Percentiles rank a stretch among this genome's conserved stretches.
phyloP scores from a whole-genome alignment of 1,284 basidiomycete genomes.

The Irpex sp. region DNA sequence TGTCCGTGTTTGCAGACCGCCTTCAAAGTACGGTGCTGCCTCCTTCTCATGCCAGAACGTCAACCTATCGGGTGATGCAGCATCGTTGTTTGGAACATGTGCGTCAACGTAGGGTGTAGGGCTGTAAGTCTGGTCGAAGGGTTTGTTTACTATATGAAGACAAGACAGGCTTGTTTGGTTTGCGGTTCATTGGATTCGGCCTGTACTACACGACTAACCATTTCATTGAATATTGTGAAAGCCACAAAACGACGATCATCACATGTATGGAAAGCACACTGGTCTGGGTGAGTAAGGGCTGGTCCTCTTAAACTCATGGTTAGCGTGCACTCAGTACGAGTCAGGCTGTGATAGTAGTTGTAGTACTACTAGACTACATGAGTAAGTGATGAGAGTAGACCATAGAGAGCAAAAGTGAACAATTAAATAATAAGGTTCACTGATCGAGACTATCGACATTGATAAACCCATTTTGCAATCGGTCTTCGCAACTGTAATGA shows the following conservation, averaged over 20 bases:
- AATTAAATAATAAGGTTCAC: not conserved
- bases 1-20: slow-evolving; percentile 19
- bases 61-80: slow-evolving; percentile 27
- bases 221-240: no score
- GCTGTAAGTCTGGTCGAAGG: not conserved
- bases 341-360: no score
- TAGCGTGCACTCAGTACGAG: no score
- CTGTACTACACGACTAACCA: no score
- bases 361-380: no score
- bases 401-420: not conserved
- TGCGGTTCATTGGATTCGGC: no score
- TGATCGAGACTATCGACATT: not conserved
- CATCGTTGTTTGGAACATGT: slow-evolving; percentile 29
- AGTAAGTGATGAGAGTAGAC: no score
- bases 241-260: no score
- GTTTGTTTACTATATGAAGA: not conserved
- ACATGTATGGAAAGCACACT: no score
- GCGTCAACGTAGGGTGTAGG: slow-evolving; percentile 14
- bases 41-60: slow-evolving; percentile 32
- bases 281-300: no score
- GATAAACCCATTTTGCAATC: not conserved
- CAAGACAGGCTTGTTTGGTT: no score
- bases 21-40: slow-evolving; percentile 25
- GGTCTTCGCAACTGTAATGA: not conserved
- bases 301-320: no score